Base-by-base conservation (phyloP, 805 yeast species). In the Saccharomycopsis sp. region DNA sequence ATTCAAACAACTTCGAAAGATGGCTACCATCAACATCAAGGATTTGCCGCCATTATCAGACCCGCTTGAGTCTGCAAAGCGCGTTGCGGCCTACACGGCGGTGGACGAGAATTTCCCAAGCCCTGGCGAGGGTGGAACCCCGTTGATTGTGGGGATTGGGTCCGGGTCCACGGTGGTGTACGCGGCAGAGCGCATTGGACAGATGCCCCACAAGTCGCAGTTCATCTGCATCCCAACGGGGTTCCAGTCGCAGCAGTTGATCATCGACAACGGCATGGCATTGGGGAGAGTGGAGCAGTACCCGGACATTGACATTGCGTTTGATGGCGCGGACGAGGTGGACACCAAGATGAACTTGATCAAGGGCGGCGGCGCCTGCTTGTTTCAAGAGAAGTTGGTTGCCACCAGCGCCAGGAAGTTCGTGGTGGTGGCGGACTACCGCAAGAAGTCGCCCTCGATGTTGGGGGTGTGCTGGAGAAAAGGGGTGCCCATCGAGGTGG, bases 341-440 rank as follows among this genome's bases (percentile, higher is more conserved):
- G 98, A 89, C 60, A 57, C 73, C 4, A 57, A 69, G 16, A 68
- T 92, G 52, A 84, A 87, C 57, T 77, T 88, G 53, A 92, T 92
- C 59, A 92, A 92, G 63, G 99, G 99, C 51, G 99, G 99, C 36
- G 99, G 99, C 31, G 99, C 96, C 2, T 92, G 99, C 61, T 68
- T 87, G 48, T 80, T 92, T 64, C 98, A 89, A 64, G 99, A 92
- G 60, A 92, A 92, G 63, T 69, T 92, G 40, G 95, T 92, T 10
- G 95, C 96, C 13, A 71, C 75, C 42, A 75, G 85, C 47, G 77
- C 96, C 3, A 65, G 72, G 44, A 73, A 71, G 52, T 87, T 89
- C 55, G 67, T 92, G 20, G 70, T 89, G 16, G 96, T 92, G 38
- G 98, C 97, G 2, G 98, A 92, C 61, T 80, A 75, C 58, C 70